A percentile compares a stretch with the other conserved stretches of the same genome.
These are phyloP conservation scores for Allomyces macrogynus DNA, from an alignment of 192 early-diverging fungal species.

Conservation along the genomic window DNA sequence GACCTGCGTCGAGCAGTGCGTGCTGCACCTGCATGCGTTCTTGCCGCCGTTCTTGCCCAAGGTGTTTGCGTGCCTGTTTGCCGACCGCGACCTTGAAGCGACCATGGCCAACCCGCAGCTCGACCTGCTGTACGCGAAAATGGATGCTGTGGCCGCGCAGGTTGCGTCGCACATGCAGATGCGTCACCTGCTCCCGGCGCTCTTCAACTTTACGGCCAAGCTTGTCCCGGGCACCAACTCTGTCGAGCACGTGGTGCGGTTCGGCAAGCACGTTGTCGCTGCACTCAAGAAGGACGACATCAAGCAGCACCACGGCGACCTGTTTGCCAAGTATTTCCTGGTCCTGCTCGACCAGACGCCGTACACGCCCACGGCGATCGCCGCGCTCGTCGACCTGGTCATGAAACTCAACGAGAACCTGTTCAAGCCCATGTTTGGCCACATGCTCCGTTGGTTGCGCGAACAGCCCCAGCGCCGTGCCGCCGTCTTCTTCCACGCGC, in stretches of 20 bases:
- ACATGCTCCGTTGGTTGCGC: conserved; percentile 58
- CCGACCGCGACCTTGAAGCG: conserved; percentile 6
- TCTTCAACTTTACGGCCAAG: conserved; percentile 9
- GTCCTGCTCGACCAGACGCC: conserved; percentile 19
- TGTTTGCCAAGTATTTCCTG: conserved; percentile 73
- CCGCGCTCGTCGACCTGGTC: conserved; percentile 57
- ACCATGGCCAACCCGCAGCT: conserved; percentile 4
- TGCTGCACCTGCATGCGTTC: conserved; percentile 22
- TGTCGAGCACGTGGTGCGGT: conserved; percentile 11
- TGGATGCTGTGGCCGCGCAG: conserved; percentile 10
- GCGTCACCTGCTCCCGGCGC: conserved; percentile 19
- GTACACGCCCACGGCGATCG: conserved; percentile 17
- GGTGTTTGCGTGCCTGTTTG: conserved; percentile 14
- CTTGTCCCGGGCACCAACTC: neutral
- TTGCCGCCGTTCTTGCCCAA: conserved; percentile 18
- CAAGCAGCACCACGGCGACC: conserved; percentile 46
- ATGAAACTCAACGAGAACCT: conserved; percentile 84
- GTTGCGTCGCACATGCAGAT: conserved; percentile 15
- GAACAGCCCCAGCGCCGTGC: conserved; percentile 8
- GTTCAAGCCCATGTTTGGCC: conserved; percentile 85
- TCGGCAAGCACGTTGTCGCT: conserved; percentile 40
- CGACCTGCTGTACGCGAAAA: conserved; percentile 7
- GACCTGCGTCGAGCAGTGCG: conserved; percentile 19
- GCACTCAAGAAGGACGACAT: conserved; percentile 44
- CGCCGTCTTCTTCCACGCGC: conserved; percentile 3